These are phyloP conservation scores for Lactarius sanguifluus DNA, from an alignment of 768 basidiomycete genomes.

Conservation along the genomic window DNA sequence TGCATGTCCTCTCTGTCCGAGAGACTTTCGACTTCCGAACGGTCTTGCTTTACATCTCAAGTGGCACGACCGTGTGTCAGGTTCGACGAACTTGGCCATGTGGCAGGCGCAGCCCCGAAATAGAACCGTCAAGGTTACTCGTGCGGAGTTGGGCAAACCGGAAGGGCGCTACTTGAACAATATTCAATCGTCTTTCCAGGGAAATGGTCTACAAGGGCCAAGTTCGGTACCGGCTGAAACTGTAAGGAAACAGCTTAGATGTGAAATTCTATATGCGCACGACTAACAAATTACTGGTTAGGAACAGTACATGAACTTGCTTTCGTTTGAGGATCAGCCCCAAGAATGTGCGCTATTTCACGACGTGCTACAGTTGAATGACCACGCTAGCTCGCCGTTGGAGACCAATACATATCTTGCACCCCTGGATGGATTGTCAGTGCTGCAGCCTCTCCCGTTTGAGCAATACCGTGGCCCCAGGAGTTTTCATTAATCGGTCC, in stretches of 20 bases:
- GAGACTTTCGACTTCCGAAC: slow-evolving; percentile 27
- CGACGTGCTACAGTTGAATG: slow-evolving; percentile 15
- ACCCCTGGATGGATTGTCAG: slow-evolving; percentile 23
- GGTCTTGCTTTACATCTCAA: slow-evolving; percentile 29
- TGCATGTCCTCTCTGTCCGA: slow-evolving; percentile 26
- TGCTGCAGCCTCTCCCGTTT: slow-evolving; percentile 27
- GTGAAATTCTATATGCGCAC: neutral
- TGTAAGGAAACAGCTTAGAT: slow-evolving; percentile 4
- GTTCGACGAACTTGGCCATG: neutral
- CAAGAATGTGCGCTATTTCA: slow-evolving; percentile 24
- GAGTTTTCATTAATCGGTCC: slow-evolving; percentile 12
- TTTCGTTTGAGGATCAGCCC: slow-evolving; percentile 14
- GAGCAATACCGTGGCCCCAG: slow-evolving; percentile 11
- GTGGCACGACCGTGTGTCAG: slow-evolving; percentile 27
- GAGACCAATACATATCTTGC: slow-evolving; percentile 21
- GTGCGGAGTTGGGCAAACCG: neutral
- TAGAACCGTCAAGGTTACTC: neutral
- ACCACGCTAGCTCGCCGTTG: neutral
- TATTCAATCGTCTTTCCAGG: neutral
- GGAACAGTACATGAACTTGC: slow-evolving; percentile 3
- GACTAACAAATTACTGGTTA: slow-evolving; percentile 1
- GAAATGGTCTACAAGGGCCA: too few relatives aligned
- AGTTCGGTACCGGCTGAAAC: neutral
- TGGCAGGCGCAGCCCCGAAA: neutral
- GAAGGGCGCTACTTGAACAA: neutral